Base-by-base conservation (phyloP, 441 rosid genomes). In the Kokia cookei region DNA sequence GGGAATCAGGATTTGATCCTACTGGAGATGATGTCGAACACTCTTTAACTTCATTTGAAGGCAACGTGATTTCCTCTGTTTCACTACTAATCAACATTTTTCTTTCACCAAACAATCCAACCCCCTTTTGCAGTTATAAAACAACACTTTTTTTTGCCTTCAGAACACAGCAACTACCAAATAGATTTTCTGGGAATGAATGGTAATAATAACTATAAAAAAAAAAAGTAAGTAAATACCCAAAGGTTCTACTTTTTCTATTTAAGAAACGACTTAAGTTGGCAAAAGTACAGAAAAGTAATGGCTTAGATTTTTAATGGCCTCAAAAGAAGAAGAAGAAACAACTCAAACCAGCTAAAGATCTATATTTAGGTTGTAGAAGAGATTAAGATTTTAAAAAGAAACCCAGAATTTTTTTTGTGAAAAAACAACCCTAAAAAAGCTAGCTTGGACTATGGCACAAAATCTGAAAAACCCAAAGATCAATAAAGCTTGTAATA, bases 1-100 rank as follows among this genome's bases (percentile, higher is more conserved):
- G 55, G 42, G 74, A 77, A 76, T 72, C 86, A 24, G 75, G 69
- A 57, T 65, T 76, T 57, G 85, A 78, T 75, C 24, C 84, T 83
- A 82, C 74, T 43, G 72, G 78, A 53, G 77, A 72, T 72, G 86
- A 78, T 19, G 42, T 50, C 64, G 81, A 42, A 12, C 75, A 75
- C 55, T 37, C 82, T 65, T 66, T 69, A 63, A 60, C 80, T 65
- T 85, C 35, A 27, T 71, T 80, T n/a, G 64, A 12, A 70, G 80
- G 75, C 65, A 72, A 68, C 7, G 81, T 73, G 77, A 76, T 75
- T 75, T 77, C 77, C 47, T 79, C 81, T 47, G 72, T 65, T 77
- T 76, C 85, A 74, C 53, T 69, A 7, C 83, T 77, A 79, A 79
- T 54, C 35, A 80, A 59, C 88, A 82, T 83, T 58, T 66, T 64